phyloP scores from a whole-genome alignment of 805 yeast genomes.

The Pichia ethanolica region DNA sequence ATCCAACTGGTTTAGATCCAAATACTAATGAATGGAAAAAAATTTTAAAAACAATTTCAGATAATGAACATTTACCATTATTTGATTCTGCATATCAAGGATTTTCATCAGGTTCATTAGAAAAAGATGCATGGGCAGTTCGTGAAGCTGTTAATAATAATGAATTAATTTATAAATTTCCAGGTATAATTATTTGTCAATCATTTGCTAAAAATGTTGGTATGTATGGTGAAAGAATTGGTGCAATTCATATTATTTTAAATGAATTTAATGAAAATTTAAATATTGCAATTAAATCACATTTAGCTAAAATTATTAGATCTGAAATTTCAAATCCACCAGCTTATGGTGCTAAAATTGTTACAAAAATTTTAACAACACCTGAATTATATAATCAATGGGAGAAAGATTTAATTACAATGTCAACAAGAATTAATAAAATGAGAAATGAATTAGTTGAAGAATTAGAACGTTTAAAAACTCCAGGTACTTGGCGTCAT shows the following conservation, averaged over 20 bases:
- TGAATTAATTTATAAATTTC: constrained; percentile 34
- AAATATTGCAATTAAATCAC: constrained; percentile 59
- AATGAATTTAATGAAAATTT: constrained; percentile 36
- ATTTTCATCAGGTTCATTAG: constrained; percentile 83
- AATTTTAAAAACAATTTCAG: constrained; percentile 56
- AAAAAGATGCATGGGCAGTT: constrained; percentile 77
- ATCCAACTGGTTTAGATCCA: constrained; percentile 97
- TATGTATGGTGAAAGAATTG: constrained; percentile 95
- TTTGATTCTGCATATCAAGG: constrained; percentile 98
- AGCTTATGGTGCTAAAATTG: constrained; percentile 90
- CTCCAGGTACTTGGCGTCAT: constrained; percentile 93
- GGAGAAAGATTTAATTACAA: constrained; percentile 74
- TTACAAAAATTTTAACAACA: constrained; percentile 61
- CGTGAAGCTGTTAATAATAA: constrained; percentile 48
- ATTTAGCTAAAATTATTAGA: constrained; percentile 67
- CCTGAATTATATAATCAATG: constrained; percentile 69
- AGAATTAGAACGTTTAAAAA: constrained; percentile 50
- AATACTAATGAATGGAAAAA: constrained; percentile 70
- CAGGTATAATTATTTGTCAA: constrained; percentile 70
- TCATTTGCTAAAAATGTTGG: constrained; percentile 96
- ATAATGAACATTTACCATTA: constrained; percentile 63
- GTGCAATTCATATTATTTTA: constrained; percentile 76
- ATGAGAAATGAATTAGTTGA: constrained; percentile 70
- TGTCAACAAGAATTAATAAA: constrained; percentile 74
- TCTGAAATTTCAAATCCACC: constrained; percentile 92